Percentiles rank a stretch among this genome's conserved stretches.
These are phyloP conservation scores for Pelagophyceae sp. DNA, from an alignment of 352 stramenopile species.

Conservation along the genomic window DNA sequence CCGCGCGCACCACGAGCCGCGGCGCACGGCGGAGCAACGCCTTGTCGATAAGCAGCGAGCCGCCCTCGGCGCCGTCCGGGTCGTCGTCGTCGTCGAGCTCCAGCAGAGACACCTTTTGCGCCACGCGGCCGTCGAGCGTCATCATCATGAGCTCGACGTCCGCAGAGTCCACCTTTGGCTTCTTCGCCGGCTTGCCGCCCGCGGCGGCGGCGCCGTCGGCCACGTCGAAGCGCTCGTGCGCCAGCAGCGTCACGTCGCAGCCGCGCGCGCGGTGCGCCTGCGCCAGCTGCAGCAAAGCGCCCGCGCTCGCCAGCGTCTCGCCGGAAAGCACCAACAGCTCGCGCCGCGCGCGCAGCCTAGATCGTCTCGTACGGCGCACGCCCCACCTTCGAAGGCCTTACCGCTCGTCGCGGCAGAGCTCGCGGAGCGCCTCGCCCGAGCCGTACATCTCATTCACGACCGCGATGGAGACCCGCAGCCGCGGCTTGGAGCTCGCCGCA, in stretches of 20 bases:
- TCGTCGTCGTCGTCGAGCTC: constrained; percentile 4
- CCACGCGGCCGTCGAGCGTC: not conserved
- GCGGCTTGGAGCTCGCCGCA: not conserved
- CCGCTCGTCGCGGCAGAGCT: not conserved
- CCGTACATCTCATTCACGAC: constrained; percentile 7
- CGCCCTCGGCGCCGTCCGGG: not conserved
- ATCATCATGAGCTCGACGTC: not conserved
- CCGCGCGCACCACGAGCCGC: not conserved
- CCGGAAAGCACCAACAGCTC: not conserved
- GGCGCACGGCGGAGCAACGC: not conserved
- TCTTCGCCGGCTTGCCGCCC: not conserved
- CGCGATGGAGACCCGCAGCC: not conserved
- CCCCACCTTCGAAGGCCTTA: not conserved
- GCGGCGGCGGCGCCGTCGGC: too few species aligned
- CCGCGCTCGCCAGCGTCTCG: not conserved
- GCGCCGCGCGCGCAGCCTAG: not conserved
- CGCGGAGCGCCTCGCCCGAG: not conserved
- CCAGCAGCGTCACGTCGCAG: not conserved
- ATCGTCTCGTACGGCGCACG: not conserved
- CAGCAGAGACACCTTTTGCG: not conserved
- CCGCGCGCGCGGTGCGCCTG: not conserved
- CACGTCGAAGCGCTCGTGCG: not conserved
- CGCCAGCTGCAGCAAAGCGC: not conserved
- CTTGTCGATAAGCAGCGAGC: not conserved
- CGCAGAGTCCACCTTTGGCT: not conserved